Percentiles rank a stretch among this genome's conserved stretches.
Evolutionary conservation across 2,329 filamentous ascomycete genomes (phyloP).

Genomic region (Zymoseptoria passerinii): DNA sequence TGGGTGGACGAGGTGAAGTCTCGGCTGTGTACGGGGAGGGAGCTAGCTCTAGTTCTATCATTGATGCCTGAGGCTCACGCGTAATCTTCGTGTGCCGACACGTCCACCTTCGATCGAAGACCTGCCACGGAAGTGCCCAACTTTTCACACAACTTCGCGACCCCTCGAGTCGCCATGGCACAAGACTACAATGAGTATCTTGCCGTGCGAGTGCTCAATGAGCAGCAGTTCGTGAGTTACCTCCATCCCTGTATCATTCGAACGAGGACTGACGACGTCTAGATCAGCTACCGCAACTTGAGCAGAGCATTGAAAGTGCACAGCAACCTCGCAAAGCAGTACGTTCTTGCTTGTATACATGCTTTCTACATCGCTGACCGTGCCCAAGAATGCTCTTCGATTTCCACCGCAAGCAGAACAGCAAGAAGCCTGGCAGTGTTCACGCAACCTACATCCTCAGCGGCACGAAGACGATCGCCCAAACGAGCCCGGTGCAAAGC

Average conservation of each 20-base stretch:
- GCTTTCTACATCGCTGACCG: constrained; percentile 16
- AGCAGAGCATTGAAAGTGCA: constrained; percentile 78
- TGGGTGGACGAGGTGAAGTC: no score
- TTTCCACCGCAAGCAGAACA: constrained; percentile 71
- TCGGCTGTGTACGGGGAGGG: no score
- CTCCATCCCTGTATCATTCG: not conserved
- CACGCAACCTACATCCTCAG: constrained; percentile 88
- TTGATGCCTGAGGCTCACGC: no score
- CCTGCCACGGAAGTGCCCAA: no score
- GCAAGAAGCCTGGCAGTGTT: constrained; percentile 62
- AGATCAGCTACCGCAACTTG: constrained; percentile 82
- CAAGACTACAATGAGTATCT: constrained; percentile 62
- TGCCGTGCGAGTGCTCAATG: constrained; percentile 65
- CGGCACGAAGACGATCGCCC: constrained; percentile 49
- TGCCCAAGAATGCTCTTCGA: constrained; percentile 69
- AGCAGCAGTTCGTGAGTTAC: constrained; percentile 59
- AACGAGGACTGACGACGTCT: constrained; percentile 24
- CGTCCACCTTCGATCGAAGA: not conserved
- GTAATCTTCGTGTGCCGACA: not conserved
- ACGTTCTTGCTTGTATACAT: constrained; percentile 24
- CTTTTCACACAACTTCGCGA: not conserved
- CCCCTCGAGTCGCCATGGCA: constrained; percentile 25
- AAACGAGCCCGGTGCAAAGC: constrained; percentile 33
- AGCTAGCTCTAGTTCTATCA: no score
- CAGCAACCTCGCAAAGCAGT: constrained; percentile 85